Evolutionary conservation across 2,329 filamentous ascomycete species (phyloP), one percentile per base, ranked within the genome.

Genomic region (Trematosphaeria pertusa): DNA sequence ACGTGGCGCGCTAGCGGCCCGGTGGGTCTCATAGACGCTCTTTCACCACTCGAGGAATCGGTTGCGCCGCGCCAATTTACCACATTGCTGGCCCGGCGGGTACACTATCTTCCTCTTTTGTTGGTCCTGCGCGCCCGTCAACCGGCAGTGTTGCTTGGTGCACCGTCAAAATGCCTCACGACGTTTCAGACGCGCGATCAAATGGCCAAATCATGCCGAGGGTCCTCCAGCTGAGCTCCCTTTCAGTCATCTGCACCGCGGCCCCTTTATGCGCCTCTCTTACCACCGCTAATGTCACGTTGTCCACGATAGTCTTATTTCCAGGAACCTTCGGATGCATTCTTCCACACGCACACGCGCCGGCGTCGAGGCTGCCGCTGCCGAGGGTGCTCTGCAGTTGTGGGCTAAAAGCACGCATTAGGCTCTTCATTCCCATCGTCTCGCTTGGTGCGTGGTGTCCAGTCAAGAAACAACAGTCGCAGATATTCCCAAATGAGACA

Each of bases 201-300:
- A 48, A 34, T 52, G 40, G 35, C 37, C 54, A 48, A 36, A 35
- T 52, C 44, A 49, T 49, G 43, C 48, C 50, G 33, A 36, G 30
- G 28, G 30, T 30, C 37, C 22, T 32, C 43, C 48, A 46, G 43
- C 54, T 54, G 48, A 54, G 31, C 14, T 30, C 39, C 12, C 17
- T 43, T 41, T 18, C 44, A 34, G 26, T 51, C 42, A 46, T 37
- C 47, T 48, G 38, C 48, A 19, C 44, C 34, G 19, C 28, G 37
- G 37, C 52, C 52, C 55, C 48, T 58, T 58, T 54, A 58, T 58
- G 55, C 52, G 46, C 12, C 31, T 42, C 36, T 41, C 40, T 36
- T 37, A 19, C 34, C 32, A 31, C 26, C 38, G 10, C n/a, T 17
- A 17, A 24, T 33, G 28, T 37, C 52, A 45, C 42, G 30, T 34